These are phyloP conservation scores for Penicillium salamii DNA, from an alignment of 495 filamentous ascomycete genomes.

Conservation along the genomic window DNA sequence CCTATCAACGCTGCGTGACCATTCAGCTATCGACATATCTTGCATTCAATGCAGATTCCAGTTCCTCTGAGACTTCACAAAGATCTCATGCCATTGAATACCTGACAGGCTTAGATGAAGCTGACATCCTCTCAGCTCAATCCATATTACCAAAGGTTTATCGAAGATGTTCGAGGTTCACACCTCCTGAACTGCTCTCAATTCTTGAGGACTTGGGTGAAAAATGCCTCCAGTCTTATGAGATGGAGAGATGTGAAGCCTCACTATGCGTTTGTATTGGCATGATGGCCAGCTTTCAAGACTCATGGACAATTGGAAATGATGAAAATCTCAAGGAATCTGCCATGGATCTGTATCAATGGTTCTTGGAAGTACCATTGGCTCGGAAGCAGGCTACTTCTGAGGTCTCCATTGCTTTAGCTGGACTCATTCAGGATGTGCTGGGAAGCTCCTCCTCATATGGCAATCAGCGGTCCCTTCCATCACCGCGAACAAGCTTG, in stretches of 20 bases:
- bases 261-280: conserved; percentile 67
- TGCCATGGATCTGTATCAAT: conserved; percentile 74
- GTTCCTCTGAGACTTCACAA: conserved; percentile 15
- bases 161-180: conserved; percentile 27
- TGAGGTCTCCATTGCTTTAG: conserved; percentile 62
- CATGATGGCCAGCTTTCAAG: conserved; percentile 61
- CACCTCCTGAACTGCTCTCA: conserved; percentile 33
- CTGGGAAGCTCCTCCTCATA: conserved; percentile 64
- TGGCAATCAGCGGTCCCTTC: conserved; percentile 49
- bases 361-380: conserved; percentile 66
- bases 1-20: conserved; percentile 39
- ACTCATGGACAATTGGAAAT: conserved; percentile 58
- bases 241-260: conserved; percentile 73
- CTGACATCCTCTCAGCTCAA: conserved; percentile 58
- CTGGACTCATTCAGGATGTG: conserved; percentile 63
- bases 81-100: conserved; percentile 51
- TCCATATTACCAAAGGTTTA: conserved; percentile 47
- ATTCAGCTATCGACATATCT: conserved; percentile 34
- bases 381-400: conserved; percentile 63
- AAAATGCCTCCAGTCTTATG: conserved; percentile 59
- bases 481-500: conserved; percentile 71
- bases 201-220: conserved; percentile 56
- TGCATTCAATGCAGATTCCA: conserved; percentile 26
- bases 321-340: conserved; percentile 55
- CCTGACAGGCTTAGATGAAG: conserved; percentile 53